A percentile compares a stretch with the other conserved stretches of the same genome.
These are phyloP conservation scores for Scheffersomyces lignicola DNA, from an alignment of 1,139 yeast genomes.

Conservation along the genomic window DNA sequence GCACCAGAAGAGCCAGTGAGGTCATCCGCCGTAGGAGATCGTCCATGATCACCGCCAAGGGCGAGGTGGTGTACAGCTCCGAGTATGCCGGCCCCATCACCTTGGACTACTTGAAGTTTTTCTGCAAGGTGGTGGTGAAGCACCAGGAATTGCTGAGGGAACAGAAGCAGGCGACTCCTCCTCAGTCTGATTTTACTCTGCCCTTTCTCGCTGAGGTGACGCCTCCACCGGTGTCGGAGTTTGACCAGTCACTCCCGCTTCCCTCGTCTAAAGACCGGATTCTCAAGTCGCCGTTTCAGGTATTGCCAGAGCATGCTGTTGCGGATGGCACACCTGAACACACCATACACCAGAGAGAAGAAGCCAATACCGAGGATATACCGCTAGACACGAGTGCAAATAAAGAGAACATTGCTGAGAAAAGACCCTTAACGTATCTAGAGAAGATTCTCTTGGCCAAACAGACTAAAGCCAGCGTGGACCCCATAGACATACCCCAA, in stretches of 20 bases:
- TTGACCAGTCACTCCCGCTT: conserved; percentile 3
- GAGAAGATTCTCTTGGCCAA: conserved; percentile 18
- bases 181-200: too few species aligned
- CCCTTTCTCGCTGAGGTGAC: not conserved
- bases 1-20: conserved; percentile 14
- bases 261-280: not conserved
- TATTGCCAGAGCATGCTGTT: too few species aligned
- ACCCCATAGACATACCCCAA: not conserved
- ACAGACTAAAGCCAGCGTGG: conserved; percentile 3
- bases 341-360: too few species aligned
- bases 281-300: conserved; percentile 2
- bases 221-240: not conserved
- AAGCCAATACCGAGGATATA: too few species aligned
- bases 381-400: conserved; percentile 6
- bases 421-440: conserved; percentile 24
- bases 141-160: too few species aligned
- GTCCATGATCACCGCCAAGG: conserved; percentile 23
- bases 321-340: too few species aligned
- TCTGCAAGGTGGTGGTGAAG: conserved; percentile 33
- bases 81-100: conserved; percentile 42
- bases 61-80: conserved; percentile 26
- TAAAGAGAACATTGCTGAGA: not conserved
- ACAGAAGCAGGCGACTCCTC: too few species aligned
- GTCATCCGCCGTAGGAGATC: conserved; percentile 32
- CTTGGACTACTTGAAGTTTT: conserved; percentile 35